Percentiles rank a stretch among this genome's conserved stretches.
These are phyloP conservation scores for Dissophora ornata DNA, from an alignment of 192 early-diverging fungal species.

Conservation along the genomic window DNA sequence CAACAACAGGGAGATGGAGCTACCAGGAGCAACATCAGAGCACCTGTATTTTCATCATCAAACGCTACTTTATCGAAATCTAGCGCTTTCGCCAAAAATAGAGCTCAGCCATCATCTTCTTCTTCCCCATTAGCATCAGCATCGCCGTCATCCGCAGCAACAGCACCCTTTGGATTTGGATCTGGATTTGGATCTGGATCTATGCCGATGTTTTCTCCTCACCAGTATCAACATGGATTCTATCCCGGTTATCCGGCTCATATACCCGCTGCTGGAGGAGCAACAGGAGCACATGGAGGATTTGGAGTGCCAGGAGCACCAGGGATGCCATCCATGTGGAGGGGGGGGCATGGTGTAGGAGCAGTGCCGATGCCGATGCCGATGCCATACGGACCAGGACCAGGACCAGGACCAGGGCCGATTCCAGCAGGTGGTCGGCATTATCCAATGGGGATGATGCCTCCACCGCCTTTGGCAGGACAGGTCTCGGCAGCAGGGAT, in stretches of 20 bases:
- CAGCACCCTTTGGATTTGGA: not conserved
- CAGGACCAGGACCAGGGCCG: not conserved
- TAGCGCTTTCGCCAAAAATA: slow-evolving; percentile 10
- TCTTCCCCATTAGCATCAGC: too few species aligned
- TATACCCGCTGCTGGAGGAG: slow-evolving; percentile 10
- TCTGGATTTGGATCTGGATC: not conserved
- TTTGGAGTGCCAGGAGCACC: not conserved
- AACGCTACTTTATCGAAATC: not conserved
- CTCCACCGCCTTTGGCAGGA: not conserved
- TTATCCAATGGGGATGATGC: not conserved
- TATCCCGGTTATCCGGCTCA: slow-evolving; percentile 10
- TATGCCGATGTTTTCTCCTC: not conserved
- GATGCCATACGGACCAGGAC: not conserved
- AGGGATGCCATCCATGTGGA: not conserved
- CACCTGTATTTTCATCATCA: not conserved
- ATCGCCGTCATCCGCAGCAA: too few species aligned
- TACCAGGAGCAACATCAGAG: not conserved
- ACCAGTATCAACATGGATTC: slow-evolving; percentile 8
- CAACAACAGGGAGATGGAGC: slow-evolving; percentile 8
- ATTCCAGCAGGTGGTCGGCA: not conserved
- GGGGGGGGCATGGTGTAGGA: not conserved
- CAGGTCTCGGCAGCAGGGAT: slow-evolving; percentile 8
- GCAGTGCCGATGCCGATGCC: too few species aligned
- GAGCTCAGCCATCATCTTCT: too few species aligned
- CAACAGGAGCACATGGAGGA: not conserved